Conservation (phyloP, 345 rosid species). For the Corchorus capsularis region DNA sequence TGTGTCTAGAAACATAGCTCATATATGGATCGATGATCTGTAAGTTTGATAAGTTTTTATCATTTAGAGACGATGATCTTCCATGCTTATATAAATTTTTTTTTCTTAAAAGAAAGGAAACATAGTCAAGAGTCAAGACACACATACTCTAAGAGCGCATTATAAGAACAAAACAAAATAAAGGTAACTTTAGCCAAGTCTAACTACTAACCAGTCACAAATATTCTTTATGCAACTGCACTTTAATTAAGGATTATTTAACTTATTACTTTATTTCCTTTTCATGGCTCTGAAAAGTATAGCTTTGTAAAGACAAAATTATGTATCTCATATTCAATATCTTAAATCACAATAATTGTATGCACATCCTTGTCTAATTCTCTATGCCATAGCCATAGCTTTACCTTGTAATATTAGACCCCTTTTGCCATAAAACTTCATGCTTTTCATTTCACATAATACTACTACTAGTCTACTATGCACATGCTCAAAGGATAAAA, state of each 20-base stretch:
- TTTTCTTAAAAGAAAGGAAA: not conserved
- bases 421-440: not conserved
- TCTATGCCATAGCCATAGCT: not conserved
- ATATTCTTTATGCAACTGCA: slow-evolving; percentile 2
- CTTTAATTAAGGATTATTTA: not conserved
- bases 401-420: too few relatives aligned
- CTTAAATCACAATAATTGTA: not conserved
- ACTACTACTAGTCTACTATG: not conserved
- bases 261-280: not conserved
- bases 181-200: not conserved
- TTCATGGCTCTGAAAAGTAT: slow-evolving; percentile 14
- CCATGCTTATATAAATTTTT: too few relatives aligned
- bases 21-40: too few relatives aligned
- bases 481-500: slow-evolving; percentile 10
- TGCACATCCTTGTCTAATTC: not conserved
- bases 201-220: not conserved
- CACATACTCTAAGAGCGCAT: not conserved
- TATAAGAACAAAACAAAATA: not conserved
- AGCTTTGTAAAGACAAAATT: slow-evolving; percentile 4
- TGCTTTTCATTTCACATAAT: not conserved
- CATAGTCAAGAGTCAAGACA: not conserved
- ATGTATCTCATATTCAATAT: not conserved
- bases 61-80: too few relatives aligned
- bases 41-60: too few relatives aligned
- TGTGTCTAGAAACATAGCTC: not conserved